Base-by-base conservation (phyloP, 1,139 yeast genomes). In the Kodamaea arcana region DNA sequence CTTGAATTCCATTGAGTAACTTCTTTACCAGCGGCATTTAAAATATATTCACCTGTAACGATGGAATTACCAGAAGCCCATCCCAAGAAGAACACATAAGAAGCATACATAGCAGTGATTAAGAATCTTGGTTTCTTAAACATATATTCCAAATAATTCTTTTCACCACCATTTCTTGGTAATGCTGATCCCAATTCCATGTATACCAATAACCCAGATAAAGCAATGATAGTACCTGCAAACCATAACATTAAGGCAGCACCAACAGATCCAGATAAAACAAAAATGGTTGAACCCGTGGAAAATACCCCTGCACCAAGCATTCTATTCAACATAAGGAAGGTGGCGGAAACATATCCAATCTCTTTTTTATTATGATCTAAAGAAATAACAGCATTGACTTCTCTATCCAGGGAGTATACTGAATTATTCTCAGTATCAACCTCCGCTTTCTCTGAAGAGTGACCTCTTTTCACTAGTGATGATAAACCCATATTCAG, bases 291-390 rank as follows among this genome's bases (percentile, higher is more conserved):
- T n/a, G 92, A 78, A 3, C 94, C 87, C 4, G 90, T 83, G 27
- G 92, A 80, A 56, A 86, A 86, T 34, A 86, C 83, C 55, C 95
- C 95, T 8, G 94, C 85, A 45, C 95, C 95, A 46, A 86, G 71
- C 80, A 84, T 84, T 56, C 94, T 70, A 56, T 85, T 85, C 50
- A 84, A 69, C 56, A 83, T 80, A 35, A 85, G 64, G 50, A 80
- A 80, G 18, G 80, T 69, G 32, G 87, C 84, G 3, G 87, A 80
- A n/a, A 75, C 40, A 24, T 74, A 56, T n/a, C 92, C 90, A 35
- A 83, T 69, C 39, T 71, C 72, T 52, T 75, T 75, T 36, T 61
- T 64, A 51, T 78, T 78, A 44, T 66, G 62, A 48, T 76, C 82
- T 28, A 73, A 42, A 49, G 74, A 72, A 15, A 69, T 62, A 24